A percentile compares a stretch with the other conserved stretches of the same genome.
Conservation (phyloP, 2,329 filamentous ascomycete genomes). For the Talaromyces atroroseus region DNA sequence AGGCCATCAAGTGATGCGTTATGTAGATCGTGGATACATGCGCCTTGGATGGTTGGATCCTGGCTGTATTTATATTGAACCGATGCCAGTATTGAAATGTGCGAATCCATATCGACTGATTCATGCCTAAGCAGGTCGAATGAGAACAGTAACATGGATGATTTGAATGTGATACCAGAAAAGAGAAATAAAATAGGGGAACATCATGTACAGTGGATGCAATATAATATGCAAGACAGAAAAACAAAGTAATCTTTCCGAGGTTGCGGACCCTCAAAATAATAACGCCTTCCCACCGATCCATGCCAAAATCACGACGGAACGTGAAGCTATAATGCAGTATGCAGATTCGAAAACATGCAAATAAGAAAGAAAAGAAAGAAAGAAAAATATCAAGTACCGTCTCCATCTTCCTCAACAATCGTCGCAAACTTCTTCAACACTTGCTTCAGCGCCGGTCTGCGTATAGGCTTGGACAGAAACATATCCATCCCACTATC, state of each 20-base stretch:
- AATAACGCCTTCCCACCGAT: slow-evolving; percentile 3
- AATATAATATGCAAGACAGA: not conserved
- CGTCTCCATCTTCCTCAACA: slow-evolving; percentile 44
- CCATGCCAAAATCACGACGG: not conserved
- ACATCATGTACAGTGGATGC: not conserved
- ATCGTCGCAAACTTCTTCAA: slow-evolving; percentile 75
- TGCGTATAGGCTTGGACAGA: slow-evolving; percentile 66
- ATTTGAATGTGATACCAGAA: not conserved
- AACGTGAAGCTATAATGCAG: not conserved
- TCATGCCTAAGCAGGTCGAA: too few species aligned
- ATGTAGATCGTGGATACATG: not conserved
- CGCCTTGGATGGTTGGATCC: not conserved
- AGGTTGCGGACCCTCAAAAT: too few species aligned
- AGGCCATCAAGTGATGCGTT: not conserved
- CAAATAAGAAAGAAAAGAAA: not conserved
- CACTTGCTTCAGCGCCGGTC: slow-evolving; percentile 81
- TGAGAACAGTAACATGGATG: not conserved
- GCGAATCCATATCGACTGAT: too few species aligned
- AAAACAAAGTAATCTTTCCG: not conserved
- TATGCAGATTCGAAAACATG: not conserved
- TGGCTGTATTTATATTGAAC: slow-evolving; percentile 1
- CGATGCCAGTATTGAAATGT: not conserved
- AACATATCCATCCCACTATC: slow-evolving; percentile 93
- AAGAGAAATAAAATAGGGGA: not conserved
- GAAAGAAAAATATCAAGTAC: not conserved